A percentile compares a stretch with the other conserved stretches of the same genome.
phyloP scores from a whole-genome alignment of 345 rosid species.

The Ricinus communis region DNA sequence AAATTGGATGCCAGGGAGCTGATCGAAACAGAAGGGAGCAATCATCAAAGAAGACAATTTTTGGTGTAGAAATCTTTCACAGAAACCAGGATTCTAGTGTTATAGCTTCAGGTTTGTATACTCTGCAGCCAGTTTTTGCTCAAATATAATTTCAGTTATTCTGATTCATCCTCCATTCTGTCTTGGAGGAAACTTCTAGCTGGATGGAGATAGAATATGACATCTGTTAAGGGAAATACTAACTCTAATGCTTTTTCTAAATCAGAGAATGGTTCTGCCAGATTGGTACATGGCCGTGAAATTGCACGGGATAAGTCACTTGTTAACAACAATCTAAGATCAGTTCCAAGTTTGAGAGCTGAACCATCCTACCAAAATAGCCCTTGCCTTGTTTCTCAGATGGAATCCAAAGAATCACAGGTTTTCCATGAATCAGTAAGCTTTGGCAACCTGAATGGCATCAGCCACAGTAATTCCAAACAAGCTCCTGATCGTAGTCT shows the following conservation, averaged over 20 bases:
- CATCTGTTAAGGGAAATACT: no score
- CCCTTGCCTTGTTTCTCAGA: conserved; percentile 31
- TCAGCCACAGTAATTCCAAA: conserved; percentile 23
- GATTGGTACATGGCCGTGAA: conserved; percentile 21
- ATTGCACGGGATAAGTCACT: conserved; percentile 16
- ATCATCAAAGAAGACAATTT: conserved; percentile 26
- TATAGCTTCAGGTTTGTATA: conserved; percentile 24
- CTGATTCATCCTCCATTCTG: no score
- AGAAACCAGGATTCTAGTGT: conserved; percentile 19
- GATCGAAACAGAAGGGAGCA: conserved; percentile 19
- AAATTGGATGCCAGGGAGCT: conserved; percentile 22
- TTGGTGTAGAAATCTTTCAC: conserved; percentile 40
- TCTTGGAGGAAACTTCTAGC: no score
- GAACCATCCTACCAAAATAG: conserved; percentile 33
- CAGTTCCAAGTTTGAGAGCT: conserved; percentile 27
- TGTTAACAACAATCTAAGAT: conserved; percentile 33
- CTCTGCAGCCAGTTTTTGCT: no score
- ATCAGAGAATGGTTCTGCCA: conserved; percentile 24
- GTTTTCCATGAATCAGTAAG: conserved; percentile 18
- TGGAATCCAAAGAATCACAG: conserved; percentile 42
- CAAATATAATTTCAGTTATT: no score
- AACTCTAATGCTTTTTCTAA: no score
- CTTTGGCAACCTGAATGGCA: conserved; percentile 22
- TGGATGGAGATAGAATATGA: no score
- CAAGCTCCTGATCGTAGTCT: conserved; percentile 14